These are phyloP conservation scores for Plantago ovata DNA, from an alignment of 257 asterid species.

Conservation along the genomic window DNA sequence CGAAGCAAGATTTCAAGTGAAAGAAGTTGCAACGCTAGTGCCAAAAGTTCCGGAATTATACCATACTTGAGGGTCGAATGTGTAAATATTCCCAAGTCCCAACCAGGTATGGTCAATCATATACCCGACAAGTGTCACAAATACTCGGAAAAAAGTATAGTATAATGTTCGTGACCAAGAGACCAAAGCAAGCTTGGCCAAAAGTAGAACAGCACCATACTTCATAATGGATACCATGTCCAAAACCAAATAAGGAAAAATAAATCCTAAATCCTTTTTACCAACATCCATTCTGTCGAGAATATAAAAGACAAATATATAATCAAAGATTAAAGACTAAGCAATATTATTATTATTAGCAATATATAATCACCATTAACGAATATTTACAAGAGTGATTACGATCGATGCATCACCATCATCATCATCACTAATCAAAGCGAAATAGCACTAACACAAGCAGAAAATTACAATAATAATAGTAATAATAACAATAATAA, in stretches of 20 bases:
- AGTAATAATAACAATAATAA: not conserved
- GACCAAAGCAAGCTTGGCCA: not conserved
- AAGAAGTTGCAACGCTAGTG: no score
- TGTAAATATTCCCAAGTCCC: not conserved
- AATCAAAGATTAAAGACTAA: no score
- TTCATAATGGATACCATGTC: not conserved
- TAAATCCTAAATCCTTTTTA: not conserved
- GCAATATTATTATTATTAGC: not conserved
- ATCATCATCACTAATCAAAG: not conserved
- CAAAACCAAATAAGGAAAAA: not conserved
- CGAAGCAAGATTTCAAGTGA: no score
- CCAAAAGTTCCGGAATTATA: not conserved
- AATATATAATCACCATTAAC: not conserved
- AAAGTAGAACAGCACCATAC: not conserved
- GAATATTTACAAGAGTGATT: constrained; percentile 12
- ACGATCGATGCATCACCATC: not conserved
- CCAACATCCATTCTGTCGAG: not conserved
- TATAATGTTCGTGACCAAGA: not conserved
- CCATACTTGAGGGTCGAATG: not conserved
- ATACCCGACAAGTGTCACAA: not conserved
- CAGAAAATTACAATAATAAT: not conserved
- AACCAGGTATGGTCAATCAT: no score
- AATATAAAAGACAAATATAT: not conserved
- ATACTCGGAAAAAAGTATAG: not conserved
- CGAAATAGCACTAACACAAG: not conserved